Percentiles rank a stretch among this genome's conserved stretches.
phyloP scores from a whole-genome alignment of 768 basidiomycete genomes.

The Sporobolomyces phaffii region DNA sequence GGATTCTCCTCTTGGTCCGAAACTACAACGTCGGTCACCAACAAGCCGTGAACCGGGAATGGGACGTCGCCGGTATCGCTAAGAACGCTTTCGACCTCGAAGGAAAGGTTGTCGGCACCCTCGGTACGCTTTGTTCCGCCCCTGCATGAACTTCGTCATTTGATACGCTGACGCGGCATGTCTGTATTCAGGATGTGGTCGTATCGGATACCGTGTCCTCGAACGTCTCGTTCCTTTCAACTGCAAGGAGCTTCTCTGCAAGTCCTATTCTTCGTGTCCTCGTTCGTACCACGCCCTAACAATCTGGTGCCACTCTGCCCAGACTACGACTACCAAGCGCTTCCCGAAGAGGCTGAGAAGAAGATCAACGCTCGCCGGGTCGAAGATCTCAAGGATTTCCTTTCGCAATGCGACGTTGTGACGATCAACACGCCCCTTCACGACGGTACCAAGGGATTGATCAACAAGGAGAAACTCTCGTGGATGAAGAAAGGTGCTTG shows the following conservation, averaged over 20 bases:
- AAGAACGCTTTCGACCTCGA: conserved; percentile 81
- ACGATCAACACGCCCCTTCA: conserved; percentile 86
- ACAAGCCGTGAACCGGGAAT: conserved; percentile 72
- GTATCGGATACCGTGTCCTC: conserved; percentile 56
- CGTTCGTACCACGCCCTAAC: conserved; percentile 46
- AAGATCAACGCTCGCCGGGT: conserved; percentile 67
- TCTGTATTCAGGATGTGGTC: neutral
- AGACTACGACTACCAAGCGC: conserved; percentile 37
- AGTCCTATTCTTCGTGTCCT: neutral
- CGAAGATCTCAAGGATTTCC: conserved; percentile 66
- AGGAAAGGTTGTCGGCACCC: conserved; percentile 83
- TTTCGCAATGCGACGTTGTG: conserved; percentile 49
- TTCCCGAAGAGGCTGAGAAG: conserved; percentile 57
- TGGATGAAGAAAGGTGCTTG: conserved; percentile 89
- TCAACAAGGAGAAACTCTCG: conserved; percentile 72
- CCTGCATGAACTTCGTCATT: conserved; percentile 52
- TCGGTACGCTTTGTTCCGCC: conserved; percentile 65
- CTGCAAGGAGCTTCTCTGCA: conserved; percentile 73
- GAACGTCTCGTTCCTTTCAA: conserved; percentile 75
- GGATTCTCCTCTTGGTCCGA: conserved; percentile 76
- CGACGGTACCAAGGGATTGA: conserved; percentile 54
- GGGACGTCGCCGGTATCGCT: conserved; percentile 53
- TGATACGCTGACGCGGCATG: neutral
- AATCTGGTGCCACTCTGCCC: neutral
- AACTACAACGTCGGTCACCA: conserved; percentile 78